A percentile compares a stretch with the other conserved stretches of the same genome.
These are phyloP conservation scores for Aspergillus bridgeri DNA, from an alignment of 495 filamentous ascomycete species.

Conservation along the genomic window DNA sequence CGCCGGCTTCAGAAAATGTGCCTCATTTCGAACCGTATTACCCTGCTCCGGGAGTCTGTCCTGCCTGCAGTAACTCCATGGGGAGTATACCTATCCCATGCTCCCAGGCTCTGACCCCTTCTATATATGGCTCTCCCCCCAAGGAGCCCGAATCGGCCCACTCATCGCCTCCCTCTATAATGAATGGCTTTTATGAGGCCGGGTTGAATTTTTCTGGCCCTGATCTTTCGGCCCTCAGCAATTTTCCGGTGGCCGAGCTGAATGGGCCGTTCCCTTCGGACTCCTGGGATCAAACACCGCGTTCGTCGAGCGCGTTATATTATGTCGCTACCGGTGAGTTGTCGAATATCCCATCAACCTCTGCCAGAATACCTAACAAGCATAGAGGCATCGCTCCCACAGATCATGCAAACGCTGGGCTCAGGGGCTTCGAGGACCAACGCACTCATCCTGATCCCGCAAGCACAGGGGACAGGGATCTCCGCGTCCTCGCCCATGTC, in stretches of 20 bases:
- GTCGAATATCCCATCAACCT: not conserved
- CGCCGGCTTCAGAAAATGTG: not conserved
- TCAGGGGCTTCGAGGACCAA: not conserved
- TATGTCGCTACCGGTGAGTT: slow-evolving; percentile 4
- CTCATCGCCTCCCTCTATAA: not conserved
- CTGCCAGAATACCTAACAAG: not conserved
- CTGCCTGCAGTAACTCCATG: not conserved
- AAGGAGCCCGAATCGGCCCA: not conserved
- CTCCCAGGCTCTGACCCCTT: not conserved
- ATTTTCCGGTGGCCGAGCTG: not conserved
- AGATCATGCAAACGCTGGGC: slow-evolving; percentile 2
- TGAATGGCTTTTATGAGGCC: not conserved
- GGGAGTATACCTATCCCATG: not conserved
- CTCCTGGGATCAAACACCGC: not conserved
- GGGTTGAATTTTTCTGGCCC: not conserved
- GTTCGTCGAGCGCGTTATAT: not conserved
- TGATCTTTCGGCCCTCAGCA: not conserved
- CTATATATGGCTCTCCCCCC: not conserved
- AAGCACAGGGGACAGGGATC: not conserved
- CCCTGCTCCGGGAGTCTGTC: not conserved
- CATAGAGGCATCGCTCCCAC: slow-evolving; percentile 5
- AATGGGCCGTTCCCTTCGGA: not conserved
- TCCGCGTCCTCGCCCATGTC: not conserved
- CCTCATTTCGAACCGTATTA: not conserved
- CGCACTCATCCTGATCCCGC: slow-evolving; percentile 1